Evolutionary conservation across 2,329 filamentous ascomycete genomes (phyloP), one percentile per base, ranked within the genome.

Genomic region (Penicillium corylophilum): DNA sequence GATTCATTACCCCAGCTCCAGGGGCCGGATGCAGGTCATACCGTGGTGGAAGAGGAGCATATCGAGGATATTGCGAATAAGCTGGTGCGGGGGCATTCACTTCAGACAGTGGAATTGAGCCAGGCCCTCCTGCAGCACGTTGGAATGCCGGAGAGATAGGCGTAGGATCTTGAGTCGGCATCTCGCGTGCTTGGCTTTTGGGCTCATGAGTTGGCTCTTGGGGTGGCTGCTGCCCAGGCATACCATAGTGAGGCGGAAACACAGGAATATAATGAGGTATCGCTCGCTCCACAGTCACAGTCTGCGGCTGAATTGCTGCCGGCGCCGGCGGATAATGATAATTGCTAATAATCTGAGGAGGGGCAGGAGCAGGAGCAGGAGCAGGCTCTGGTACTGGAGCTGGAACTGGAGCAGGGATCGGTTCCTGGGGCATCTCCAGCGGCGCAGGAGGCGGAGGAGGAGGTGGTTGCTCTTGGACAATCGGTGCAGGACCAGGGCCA

Each of bases 111-210:
- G 74, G 78, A 40, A 87, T 83, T 2, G 77, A 82, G 1, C 84
- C 81, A 50, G 82, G 80, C 0, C 83, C 82, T 10, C 80, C 81
- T 77, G 88, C 87, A 0, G 81, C 81, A 13, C 77, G 77, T 33
- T 83, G 77, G 35, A 87, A 72, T 0, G 79, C 85, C 1, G 86
- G 85, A 1, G 87, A 87, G 0, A 82, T 70, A 2, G 83, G 84
- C 0, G 80, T 80, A 0, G 85, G 84, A 5, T 35, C 50, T 5
- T 4, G 15, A 23, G 43, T 28, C 9, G 1, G 39, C 13, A 16
- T 47, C 12, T 7, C n/a, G 48, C 9, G 20, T 10, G 16, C 39
- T 10, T 26, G 39, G 39, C 22, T 15, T 26, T 26, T n/a, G 18
- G 39, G 22, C 12, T 26, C 13, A 16, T 16, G 22, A 3, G 23